These are phyloP conservation scores for Theileria equi DNA, from an alignment of 169 alveolate genomes.

Conservation along the genomic window DNA sequence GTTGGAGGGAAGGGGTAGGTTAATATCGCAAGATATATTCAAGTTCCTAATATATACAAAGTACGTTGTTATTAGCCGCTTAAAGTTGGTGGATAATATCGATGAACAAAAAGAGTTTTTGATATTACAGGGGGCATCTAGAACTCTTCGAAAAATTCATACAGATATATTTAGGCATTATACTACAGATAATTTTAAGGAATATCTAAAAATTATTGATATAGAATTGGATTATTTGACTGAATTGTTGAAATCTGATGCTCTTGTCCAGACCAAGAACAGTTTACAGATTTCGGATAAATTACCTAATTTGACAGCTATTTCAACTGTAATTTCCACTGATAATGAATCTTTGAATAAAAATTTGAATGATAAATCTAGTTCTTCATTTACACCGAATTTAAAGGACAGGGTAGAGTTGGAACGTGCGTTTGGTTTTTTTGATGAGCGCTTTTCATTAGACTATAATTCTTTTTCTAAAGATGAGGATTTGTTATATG, in stretches of 20 bases:
- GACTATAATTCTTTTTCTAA: background rate
- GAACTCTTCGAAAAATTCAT: constrained; percentile 6
- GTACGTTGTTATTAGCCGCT: constrained; percentile 33
- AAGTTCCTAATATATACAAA: constrained; percentile 37
- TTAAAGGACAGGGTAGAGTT: too few species aligned
- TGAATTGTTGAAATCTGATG: background rate
- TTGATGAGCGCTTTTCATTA: too few species aligned
- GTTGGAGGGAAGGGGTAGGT: too few species aligned
- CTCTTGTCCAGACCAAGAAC: background rate
- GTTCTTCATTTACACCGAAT: background rate
- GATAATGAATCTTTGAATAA: background rate
- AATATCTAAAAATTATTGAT: background rate
- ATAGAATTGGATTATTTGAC: constrained; percentile 1
- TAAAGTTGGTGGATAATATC: constrained; percentile 5
- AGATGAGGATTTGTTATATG: background rate
- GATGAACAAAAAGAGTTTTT: constrained; percentile 22
- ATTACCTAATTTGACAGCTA: background rate
- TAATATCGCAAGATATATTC: constrained; percentile 8
- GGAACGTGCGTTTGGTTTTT: too few species aligned
- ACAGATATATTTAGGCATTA: background rate
- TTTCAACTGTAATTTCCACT: constrained; percentile 1
- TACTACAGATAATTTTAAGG: background rate
- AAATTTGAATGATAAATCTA: background rate
- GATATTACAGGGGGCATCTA: constrained; percentile 37
- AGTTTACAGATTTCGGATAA: background rate